A percentile compares a stretch with the other conserved stretches of the same genome.
These are phyloP conservation scores for Strigomonas oncopelti DNA, from an alignment of 208 protist genomes.

Conservation along the genomic window DNA sequence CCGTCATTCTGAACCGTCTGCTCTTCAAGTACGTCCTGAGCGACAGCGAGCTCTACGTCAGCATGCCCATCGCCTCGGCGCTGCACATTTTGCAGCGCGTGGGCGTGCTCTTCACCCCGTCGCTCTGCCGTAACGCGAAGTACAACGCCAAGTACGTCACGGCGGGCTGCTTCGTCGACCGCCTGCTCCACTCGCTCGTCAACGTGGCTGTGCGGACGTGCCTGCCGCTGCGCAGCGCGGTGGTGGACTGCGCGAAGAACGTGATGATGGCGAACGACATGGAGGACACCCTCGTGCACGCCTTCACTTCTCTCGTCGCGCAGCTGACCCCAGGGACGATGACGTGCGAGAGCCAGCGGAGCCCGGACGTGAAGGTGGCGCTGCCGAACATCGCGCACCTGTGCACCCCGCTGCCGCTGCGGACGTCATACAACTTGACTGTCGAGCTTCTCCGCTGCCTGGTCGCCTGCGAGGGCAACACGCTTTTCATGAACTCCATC, in stretches of 20 bases:
- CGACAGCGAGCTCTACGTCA: slow-evolving; percentile 48
- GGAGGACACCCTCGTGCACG: slow-evolving; percentile 54
- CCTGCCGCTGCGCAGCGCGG: slow-evolving; percentile 31
- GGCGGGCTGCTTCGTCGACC: slow-evolving; percentile 64
- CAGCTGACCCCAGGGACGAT: slow-evolving; percentile 48
- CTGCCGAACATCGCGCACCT: slow-evolving; percentile 38
- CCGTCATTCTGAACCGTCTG: slow-evolving; percentile 75
- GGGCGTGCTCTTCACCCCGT: slow-evolving; percentile 45
- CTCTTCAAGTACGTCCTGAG: slow-evolving; percentile 69
- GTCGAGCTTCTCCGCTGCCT: slow-evolving; percentile 51
- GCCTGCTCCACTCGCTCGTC: slow-evolving; percentile 63
- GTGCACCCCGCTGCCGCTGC: slow-evolving; percentile 26
- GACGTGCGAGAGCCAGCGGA: slow-evolving; percentile 19
- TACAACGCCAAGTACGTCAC: slow-evolving; percentile 62
- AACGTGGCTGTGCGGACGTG: slow-evolving; percentile 24
- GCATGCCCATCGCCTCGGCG: slow-evolving; percentile 37
- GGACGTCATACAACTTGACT: slow-evolving; percentile 42
- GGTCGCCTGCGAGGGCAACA: slow-evolving; percentile 44
- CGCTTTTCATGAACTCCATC: slow-evolving; percentile 41
- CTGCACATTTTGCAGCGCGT: slow-evolving; percentile 51
- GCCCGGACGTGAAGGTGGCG: slow-evolving; percentile 23
- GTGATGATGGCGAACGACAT: slow-evolving; percentile 70
- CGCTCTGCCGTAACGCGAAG: slow-evolving; percentile 53
- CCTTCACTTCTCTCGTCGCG: slow-evolving; percentile 51
- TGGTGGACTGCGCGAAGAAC: slow-evolving; percentile 62